These are phyloP conservation scores for Blastobotrys persicus DNA, from an alignment of 1,139 yeast species.

Conservation along the genomic window DNA sequence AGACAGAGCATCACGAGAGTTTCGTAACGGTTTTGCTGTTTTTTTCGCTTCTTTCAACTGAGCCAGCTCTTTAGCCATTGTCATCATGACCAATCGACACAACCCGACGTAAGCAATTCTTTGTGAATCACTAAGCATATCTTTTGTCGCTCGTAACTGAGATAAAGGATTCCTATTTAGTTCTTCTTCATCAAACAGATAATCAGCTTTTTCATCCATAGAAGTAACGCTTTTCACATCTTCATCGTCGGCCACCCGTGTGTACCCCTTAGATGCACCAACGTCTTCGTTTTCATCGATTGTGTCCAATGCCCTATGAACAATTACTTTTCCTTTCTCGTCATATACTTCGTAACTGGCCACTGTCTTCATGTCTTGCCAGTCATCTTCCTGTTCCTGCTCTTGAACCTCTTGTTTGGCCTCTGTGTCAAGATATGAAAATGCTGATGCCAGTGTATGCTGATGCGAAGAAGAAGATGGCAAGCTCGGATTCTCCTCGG, in stretches of 20 bases:
- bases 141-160: conserved; percentile 76
- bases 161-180: conserved; percentile 51
- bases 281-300: conserved; percentile 30
- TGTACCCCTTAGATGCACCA: conserved; percentile 59
- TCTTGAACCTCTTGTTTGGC: conserved; percentile 11
- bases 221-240: conserved; percentile 72
- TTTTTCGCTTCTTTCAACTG: conserved; percentile 51
- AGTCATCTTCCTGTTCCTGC: conserved; percentile 31
- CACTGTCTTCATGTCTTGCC: conserved; percentile 63
- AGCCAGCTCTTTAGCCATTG: conserved; percentile 79
- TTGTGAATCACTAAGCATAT: conserved; percentile 77
- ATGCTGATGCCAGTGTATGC: conserved; percentile 15
- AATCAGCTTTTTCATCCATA: conserved; percentile 76
- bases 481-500: conserved; percentile 8
- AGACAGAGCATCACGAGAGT: conserved; percentile 76
- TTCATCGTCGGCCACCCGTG: conserved; percentile 88
- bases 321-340: conserved; percentile 51
- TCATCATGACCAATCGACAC: conserved; percentile 68
- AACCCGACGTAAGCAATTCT: conserved; percentile 91
- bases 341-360: conserved; percentile 59
- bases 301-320: conserved; percentile 25
- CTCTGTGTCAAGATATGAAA: conserved; percentile 2
- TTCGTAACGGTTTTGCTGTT: conserved; percentile 49
- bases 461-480: conserved; percentile 26
- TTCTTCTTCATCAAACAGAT: conserved; percentile 57